Percentiles rank a stretch among this genome's conserved stretches.
Evolutionary conservation across 768 basidiomycete species (phyloP).

Genomic region (Leccinellum rugosiceps): DNA sequence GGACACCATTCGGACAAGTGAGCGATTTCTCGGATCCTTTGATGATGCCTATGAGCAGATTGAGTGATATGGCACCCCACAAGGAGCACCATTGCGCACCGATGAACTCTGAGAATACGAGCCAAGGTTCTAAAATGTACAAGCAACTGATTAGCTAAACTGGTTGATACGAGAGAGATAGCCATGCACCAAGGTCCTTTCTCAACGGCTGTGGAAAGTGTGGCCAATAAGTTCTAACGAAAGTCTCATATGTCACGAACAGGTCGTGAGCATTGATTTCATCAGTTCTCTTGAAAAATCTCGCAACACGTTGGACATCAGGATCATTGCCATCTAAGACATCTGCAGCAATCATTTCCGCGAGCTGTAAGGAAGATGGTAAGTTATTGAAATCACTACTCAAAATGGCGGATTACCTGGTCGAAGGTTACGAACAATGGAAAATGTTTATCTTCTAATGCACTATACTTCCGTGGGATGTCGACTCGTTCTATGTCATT

Average conservation of each 20-base stretch:
- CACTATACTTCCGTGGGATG: constrained; percentile 49
- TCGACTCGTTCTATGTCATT: constrained; percentile 25
- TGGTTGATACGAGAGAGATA: neutral
- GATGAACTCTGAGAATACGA: constrained; percentile 65
- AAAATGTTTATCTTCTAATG: constrained; percentile 57
- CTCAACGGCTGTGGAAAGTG: constrained; percentile 50
- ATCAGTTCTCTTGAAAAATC: constrained; percentile 13
- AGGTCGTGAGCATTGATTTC: constrained; percentile 19
- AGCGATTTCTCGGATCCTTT: constrained; percentile 63
- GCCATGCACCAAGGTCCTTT: constrained; percentile 30
- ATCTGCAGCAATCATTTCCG: constrained; percentile 26
- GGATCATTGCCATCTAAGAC: constrained; percentile 8
- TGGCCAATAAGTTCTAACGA: constrained; percentile 54
- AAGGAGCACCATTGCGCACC: constrained; percentile 36
- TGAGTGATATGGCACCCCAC: neutral
- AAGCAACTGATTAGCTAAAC: neutral
- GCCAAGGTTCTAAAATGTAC: constrained; percentile 41
- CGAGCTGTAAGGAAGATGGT: constrained; percentile 13
- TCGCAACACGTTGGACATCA: constrained; percentile 3
- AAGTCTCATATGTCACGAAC: constrained; percentile 45
- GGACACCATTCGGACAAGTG: constrained; percentile 30
- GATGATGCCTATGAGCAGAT: constrained; percentile 47
- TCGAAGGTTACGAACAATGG: constrained; percentile 71
- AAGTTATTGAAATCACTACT: neutral
- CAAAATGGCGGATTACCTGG: constrained; percentile 36